Evolutionary conservation across 2,329 filamentous ascomycete genomes (phyloP), one percentile per base, ranked within the genome.

Genomic region (Botrytis squamosa): DNA sequence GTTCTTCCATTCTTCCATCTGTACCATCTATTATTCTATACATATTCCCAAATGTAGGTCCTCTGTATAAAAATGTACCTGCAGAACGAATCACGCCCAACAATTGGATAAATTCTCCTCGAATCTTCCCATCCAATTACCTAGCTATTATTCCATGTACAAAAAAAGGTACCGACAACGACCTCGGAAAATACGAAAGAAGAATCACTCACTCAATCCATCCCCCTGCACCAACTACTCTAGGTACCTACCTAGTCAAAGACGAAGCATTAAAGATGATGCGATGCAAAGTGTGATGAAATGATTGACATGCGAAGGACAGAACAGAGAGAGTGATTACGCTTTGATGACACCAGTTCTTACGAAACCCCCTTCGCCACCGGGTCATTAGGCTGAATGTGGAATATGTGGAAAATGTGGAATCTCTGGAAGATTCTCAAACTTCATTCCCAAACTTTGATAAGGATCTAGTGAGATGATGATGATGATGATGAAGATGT

Each of bases 261-360:
- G 2, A 16, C n/a, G 52, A 57, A 25, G 42, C n/a, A 65, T 36
- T 7, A 8, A 57, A 69, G 49, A 38, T 55, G 20, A 40, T 57
- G 20, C n/a, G 20, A 40, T 57, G 29, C 40, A 33, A n/a, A 63
- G 22, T 44, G 64, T 42, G 64, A 66, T 49, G 42, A 29, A 49
- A 66, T 40, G 40, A 40, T 14, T 4, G 63, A 10, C 38, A 5
- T 29, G 29, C 52, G 14, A 55, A 55, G 25, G 49, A 52, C 22
- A 22, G 46, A 9, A 49, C 20, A 4, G 25, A n/a, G 22, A 25
- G 49, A 33, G 55, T 33, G 46, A 33, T 36, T 59, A 59, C 66
- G 66, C 66, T 69, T 57, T 57, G 66, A 59, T 69, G 36, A 69
- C 20, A 55, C 33, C 29, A 42, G 25, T 66, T 69, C n/a, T 57